Evolutionary conservation across 1,284 basidiomycete genomes (phyloP).

Genomic region (Moesziomyces antarcticus): DNA sequence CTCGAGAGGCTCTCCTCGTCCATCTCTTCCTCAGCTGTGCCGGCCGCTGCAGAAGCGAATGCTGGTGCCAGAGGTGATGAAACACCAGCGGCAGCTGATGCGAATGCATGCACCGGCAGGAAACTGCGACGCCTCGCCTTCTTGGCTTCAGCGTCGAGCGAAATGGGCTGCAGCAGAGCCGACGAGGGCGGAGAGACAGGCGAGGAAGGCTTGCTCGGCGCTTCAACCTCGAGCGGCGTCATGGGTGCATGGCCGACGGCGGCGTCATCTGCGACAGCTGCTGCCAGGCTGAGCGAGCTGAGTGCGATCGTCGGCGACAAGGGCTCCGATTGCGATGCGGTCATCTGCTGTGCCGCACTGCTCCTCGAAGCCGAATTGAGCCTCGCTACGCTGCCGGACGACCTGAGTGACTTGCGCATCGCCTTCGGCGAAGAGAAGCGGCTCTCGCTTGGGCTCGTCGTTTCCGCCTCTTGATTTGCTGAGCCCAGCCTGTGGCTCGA

Average conservation of each 20-base stretch:
- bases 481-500: conserved; percentile 34
- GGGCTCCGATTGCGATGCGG: conserved; percentile 29
- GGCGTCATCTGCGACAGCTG: conserved; percentile 5
- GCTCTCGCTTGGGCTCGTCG: conserved; percentile 19
- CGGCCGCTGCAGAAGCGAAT: neutral
- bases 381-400: conserved; percentile 10
- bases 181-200: neutral
- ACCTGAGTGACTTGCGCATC: conserved; percentile 26
- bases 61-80: neutral
- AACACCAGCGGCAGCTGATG: conserved; percentile 2
- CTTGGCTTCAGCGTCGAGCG: conserved; percentile 20
- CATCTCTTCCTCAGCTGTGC: conserved; percentile 13
- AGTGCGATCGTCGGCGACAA: conserved; percentile 5
- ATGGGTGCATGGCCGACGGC: conserved; percentile 10
- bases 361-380: conserved; percentile 15
- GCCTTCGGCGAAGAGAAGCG: conserved; percentile 30
- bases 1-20: conserved; percentile 36
- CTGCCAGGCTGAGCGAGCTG: conserved; percentile 19
- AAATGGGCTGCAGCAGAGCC: conserved; percentile 12
- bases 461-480: conserved; percentile 10
- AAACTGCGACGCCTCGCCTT: conserved; percentile 40
- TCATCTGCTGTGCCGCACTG: conserved; percentile 12
- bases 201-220: conserved; percentile 8
- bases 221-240: conserved; percentile 16
- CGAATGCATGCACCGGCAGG: conserved; percentile 31